Base-by-base conservation (phyloP, 352 stramenopile genomes). In the Phytophthora hibernalis region DNA sequence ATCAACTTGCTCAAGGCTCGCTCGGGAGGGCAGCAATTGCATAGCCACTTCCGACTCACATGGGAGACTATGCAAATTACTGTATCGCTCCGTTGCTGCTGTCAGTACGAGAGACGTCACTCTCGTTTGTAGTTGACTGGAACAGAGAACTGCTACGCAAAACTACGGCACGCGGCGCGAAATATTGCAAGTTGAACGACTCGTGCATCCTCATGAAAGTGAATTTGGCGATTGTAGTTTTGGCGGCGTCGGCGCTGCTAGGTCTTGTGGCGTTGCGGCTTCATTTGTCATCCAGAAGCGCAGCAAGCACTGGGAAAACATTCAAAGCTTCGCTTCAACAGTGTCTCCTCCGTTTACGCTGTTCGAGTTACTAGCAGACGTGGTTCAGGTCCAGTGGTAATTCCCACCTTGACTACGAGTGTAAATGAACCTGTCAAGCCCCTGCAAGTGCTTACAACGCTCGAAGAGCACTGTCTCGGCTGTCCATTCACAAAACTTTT, bases 41-140 rank as follows among this genome's bases (percentile, higher is more conserved):
- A 76, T 53, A 62, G 68, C 13, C 65, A 76, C 22, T 76, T 76
- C 21, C 62, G 68, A 22, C 38, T 76, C 6, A 72, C 68, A 6
- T 76, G 68, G 68, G 68, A 76, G 48, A 61, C 61, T 15, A 65
- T 68, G 51, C 51, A 69, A 40, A 53, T 76, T 1, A 10, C 1
- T 21, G 28, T 2, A 61, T 72, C 5, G 62, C 56, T 3, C 35
- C 35, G 12, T 10, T 44, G 1, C 40, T 75, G 30, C 51, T 54
- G 10, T 50, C 58, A 40, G 11, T 18, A 30, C 58, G 15, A 58
- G 53, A 51, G n/a, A 72, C 20, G 37, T 69, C 55, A 12, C 33
- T 72, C n/a, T 65, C 51, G 13, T 76, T 54, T 31, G 57, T 76
- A 40, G 44, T 76, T 0, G 55, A 68, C 52, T 65, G 38, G 37